A percentile compares a stretch with the other conserved stretches of the same genome.
phyloP scores from a whole-genome alignment of 2,329 filamentous ascomycete genomes.

The Knufia petricola region DNA sequence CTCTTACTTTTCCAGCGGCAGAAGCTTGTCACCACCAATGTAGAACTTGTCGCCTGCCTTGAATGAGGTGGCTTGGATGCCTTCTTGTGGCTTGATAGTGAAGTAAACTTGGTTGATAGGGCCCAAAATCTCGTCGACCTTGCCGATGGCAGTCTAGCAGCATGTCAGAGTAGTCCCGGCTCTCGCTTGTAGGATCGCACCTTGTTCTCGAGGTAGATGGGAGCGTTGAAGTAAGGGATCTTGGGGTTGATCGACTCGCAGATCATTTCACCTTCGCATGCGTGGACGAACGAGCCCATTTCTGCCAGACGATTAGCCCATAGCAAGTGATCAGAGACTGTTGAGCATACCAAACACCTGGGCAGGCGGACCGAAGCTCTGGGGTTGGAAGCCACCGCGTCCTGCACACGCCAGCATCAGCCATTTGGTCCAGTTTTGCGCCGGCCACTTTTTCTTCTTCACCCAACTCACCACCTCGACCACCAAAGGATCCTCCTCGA shows the following conservation, averaged over 20 bases:
- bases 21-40: constrained; percentile 86
- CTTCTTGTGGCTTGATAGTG: constrained; percentile 93
- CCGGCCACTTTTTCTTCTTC: constrained; percentile 17
- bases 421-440: constrained; percentile 15
- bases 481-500: constrained; percentile 35
- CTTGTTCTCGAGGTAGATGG: constrained; percentile 99
- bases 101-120: constrained; percentile 98
- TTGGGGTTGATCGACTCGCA: constrained; percentile 93
- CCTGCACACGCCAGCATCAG: constrained; percentile 20
- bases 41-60: constrained; percentile 96
- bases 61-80: constrained; percentile 90
- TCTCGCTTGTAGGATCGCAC: constrained; percentile 33
- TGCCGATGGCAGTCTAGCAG: constrained; percentile 69
- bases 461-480: constrained; percentile 36
- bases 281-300: constrained; percentile 89
- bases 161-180: neutral
- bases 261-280: constrained; percentile 94
- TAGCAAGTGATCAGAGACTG: constrained; percentile 22
- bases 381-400: constrained; percentile 53
- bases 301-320: constrained; percentile 42
- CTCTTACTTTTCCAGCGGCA: constrained; percentile 72
- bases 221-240: constrained; percentile 97
- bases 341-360: constrained; percentile 43
- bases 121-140: constrained; percentile 95
- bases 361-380: constrained; percentile 54